Evolutionary conservation across 2,329 filamentous ascomycete genomes (phyloP).

Genomic region (Orbilia oligospora): DNA sequence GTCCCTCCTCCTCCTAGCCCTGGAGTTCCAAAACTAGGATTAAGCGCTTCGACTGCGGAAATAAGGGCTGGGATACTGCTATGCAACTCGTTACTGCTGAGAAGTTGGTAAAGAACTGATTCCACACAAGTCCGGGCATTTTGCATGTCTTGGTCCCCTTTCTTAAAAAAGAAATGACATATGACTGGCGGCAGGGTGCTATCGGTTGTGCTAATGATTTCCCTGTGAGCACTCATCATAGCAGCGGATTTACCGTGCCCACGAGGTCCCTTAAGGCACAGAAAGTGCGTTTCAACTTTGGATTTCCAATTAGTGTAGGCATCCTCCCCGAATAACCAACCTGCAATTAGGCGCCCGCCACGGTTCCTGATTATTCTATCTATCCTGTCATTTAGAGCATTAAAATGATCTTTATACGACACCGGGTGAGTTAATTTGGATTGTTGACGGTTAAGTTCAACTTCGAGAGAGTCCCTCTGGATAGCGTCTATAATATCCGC

Average conservation of each 20-base stretch:
- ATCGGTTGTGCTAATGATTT: neutral
- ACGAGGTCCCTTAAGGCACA: conserved; percentile 6
- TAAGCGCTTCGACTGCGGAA: neutral
- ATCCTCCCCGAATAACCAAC: too few relatives aligned
- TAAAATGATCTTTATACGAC: too few relatives aligned
- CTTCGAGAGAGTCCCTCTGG: too few relatives aligned
- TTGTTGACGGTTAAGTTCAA: too few relatives aligned
- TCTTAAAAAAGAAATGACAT: conserved; percentile 45
- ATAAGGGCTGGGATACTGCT: neutral
- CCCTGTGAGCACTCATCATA: conserved; percentile 23
- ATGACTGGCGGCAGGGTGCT: neutral
- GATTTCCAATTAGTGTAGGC: too few relatives aligned
- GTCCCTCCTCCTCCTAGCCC: neutral
- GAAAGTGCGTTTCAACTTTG: too few relatives aligned
- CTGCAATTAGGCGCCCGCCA: too few relatives aligned
- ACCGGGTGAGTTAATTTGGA: too few relatives aligned
- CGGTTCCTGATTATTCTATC: too few relatives aligned
- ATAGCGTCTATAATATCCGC: too few relatives aligned
- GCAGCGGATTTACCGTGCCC: conserved; percentile 44
- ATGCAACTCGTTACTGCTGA: neutral
- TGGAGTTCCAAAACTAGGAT: neutral
- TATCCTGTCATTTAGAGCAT: too few relatives aligned
- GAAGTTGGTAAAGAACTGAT: conserved; percentile 33
- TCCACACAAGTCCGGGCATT: conserved; percentile 9
- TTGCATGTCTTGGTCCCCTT: conserved; percentile 41